Percentiles rank a stretch among this genome's conserved stretches.
Evolutionary conservation across 2,329 filamentous ascomycete species (phyloP).

Genomic region (Clonostachys byssicola): DNA sequence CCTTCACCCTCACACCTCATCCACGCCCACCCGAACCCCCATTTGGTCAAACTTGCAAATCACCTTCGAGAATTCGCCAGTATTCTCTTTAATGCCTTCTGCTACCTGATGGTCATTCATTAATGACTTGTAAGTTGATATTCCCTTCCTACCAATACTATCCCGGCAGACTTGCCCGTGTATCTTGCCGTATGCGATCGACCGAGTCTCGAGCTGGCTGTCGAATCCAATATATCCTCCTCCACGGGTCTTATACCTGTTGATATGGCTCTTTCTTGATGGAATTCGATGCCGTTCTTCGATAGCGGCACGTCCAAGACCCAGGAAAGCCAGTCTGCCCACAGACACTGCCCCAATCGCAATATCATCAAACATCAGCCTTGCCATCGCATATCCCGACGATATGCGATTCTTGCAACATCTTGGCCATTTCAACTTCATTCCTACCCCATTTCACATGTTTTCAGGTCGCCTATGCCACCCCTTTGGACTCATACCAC

Average conservation of each 20-base stretch:
- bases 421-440: slow-evolving; percentile 16
- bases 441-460: slow-evolving; percentile 8
- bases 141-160: slow-evolving; percentile 12
- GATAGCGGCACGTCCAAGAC: slow-evolving; percentile 19
- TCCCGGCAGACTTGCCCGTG: slow-evolving; percentile 18
- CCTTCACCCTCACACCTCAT: slow-evolving; percentile 6
- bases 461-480: slow-evolving; percentile 20
- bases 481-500: slow-evolving; percentile 4
- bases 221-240: slow-evolving; percentile 26
- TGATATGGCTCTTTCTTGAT: slow-evolving; percentile 22
- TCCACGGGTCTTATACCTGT: slow-evolving; percentile 14
- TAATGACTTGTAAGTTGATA: slow-evolving; percentile 47
- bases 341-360: slow-evolving; percentile 34
- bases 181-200: slow-evolving; percentile 27
- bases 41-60: slow-evolving; percentile 2
- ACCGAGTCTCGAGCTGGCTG: slow-evolving; percentile 24
- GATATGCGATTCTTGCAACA: slow-evolving; percentile 37
- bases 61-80: background rate
- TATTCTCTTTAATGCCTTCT: slow-evolving; percentile 11
- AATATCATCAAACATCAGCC: slow-evolving; percentile 37
- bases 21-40: slow-evolving; percentile 4
- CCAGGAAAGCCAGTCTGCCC: slow-evolving; percentile 9
- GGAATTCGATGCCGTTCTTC: slow-evolving; percentile 24
- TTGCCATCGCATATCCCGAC: slow-evolving; percentile 37
- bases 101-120: slow-evolving; percentile 33